These are phyloP conservation scores for Lactifluus piperatus DNA, from an alignment of 768 basidiomycete species.

Conservation along the genomic window DNA sequence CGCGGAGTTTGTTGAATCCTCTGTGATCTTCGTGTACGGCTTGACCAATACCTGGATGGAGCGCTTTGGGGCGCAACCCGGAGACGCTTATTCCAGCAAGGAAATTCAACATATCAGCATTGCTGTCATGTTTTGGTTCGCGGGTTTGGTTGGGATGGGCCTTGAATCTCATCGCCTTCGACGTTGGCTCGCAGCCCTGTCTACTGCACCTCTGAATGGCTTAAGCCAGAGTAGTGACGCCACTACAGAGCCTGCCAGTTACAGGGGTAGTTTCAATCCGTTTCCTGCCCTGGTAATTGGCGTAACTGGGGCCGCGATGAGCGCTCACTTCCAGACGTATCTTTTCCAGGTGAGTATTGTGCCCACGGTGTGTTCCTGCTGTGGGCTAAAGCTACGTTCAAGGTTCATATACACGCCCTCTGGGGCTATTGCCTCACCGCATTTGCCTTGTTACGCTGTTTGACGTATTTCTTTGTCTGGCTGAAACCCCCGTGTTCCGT, in stretches of 20 bases:
- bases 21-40: conserved; percentile 83
- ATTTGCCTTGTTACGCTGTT: conserved; percentile 68
- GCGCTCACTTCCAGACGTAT: conserved; percentile 84
- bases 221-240: conserved; percentile 30
- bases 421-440: conserved; percentile 86
- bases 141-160: conserved; percentile 80
- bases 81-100: conserved; percentile 82
- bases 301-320: conserved; percentile 91
- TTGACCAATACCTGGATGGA: conserved; percentile 96
- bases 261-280: conserved; percentile 76
- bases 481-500: conserved; percentile 71
- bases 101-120: conserved; percentile 93
- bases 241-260: conserved; percentile 61
- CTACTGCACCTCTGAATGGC: conserved; percentile 30
- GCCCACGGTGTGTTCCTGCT: not conserved
- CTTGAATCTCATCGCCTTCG: conserved; percentile 74
- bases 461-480: conserved; percentile 96
- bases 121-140: conserved; percentile 95
- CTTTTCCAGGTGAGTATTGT: conserved; percentile 57
- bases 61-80: conserved; percentile 73
- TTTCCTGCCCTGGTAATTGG: conserved; percentile 91
- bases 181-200: conserved; percentile 59
- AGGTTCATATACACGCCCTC: conserved; percentile 83
- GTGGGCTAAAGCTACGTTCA: not conserved
- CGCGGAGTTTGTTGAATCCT: conserved; percentile 72